phyloP scores from a whole-genome alignment of 345 rosid species.

The Camelina sativa region DNA sequence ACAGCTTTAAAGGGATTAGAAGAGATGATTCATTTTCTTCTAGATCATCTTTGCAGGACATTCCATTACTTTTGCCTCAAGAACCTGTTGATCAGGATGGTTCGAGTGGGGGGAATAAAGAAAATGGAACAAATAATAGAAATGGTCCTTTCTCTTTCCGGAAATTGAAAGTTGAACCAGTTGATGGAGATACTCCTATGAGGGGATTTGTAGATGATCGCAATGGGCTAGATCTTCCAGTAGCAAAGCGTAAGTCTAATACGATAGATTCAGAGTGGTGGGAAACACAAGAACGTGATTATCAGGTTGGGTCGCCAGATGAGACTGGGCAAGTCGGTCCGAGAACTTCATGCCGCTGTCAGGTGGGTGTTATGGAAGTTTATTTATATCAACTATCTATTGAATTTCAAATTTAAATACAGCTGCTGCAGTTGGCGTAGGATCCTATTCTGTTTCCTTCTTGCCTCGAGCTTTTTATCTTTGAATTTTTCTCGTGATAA shows the following conservation, averaged over 20 bases:
- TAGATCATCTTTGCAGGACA: constrained; percentile 78
- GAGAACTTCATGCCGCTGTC: constrained; percentile 86
- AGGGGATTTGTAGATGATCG: constrained; percentile 89
- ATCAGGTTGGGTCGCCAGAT: constrained; percentile 62
- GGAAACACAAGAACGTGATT: constrained; percentile 85
- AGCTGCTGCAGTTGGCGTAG: constrained; percentile 9
- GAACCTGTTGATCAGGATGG: constrained; percentile 67
- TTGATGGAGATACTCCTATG: constrained; percentile 71
- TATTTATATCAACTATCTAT: constrained; percentile 6
- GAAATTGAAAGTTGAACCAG: constrained; percentile 60
- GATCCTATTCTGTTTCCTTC: constrained; percentile 31
- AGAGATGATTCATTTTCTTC: constrained; percentile 83
- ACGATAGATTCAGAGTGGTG: constrained; percentile 77
- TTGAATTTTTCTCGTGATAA: constrained; percentile 5
- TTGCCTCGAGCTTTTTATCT: constrained; percentile 24
- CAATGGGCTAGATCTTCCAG: constrained; percentile 46
- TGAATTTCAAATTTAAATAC: not conserved
- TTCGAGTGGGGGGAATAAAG: constrained; percentile 48
- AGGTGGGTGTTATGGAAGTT: constrained; percentile 63
- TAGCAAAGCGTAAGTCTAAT: constrained; percentile 46
- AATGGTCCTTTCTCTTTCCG: constrained; percentile 62
- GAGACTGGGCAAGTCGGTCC: constrained; percentile 92
- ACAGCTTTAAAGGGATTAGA: constrained; percentile 49
- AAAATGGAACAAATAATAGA: constrained; percentile 52
- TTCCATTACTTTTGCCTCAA: constrained; percentile 92